These are phyloP conservation scores for Scutellaria barbata DNA, from an alignment of 257 asterid genomes.

Conservation along the genomic window DNA sequence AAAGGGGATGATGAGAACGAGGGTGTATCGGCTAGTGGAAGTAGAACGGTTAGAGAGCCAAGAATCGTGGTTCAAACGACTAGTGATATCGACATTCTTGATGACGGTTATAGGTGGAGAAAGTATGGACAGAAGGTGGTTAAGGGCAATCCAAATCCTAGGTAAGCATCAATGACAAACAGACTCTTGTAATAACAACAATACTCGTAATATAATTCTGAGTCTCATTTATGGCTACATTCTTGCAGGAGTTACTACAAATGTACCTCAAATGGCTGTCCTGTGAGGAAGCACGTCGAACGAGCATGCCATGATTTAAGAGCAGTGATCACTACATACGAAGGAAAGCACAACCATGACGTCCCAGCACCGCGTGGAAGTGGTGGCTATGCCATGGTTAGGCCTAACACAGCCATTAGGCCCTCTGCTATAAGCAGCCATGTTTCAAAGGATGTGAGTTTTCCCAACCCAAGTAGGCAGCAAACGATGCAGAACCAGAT, in stretches of 20 bases:
- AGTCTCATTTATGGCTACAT: too few species aligned
- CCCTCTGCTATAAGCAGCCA: conserved; percentile 51
- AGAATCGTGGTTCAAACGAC: conserved; percentile 89
- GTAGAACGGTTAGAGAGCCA: conserved; percentile 77
- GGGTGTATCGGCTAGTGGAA: conserved; percentile 65
- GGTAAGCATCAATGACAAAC: conserved; percentile 46
- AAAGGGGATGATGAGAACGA: conserved; percentile 73
- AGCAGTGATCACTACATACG: conserved; percentile 79
- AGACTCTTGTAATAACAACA: too few species aligned
- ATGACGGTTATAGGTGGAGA: conserved; percentile 96
- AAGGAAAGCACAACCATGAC: conserved; percentile 88
- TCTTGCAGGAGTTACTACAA: conserved; percentile 75
- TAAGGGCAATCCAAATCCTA: conserved; percentile 88
- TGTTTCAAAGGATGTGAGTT: conserved; percentile 37
- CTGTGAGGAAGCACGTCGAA: conserved; percentile 80
- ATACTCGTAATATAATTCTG: too few species aligned
- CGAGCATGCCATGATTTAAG: conserved; percentile 64
- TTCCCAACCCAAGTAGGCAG: conserved; percentile 37
- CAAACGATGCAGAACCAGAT: conserved; percentile 36
- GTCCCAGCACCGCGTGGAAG: conserved; percentile 70
- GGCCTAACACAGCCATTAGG: conserved; percentile 50
- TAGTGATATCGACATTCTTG: conserved; percentile 90
- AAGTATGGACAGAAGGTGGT: conserved; percentile 96
- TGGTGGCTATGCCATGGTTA: conserved; percentile 39
- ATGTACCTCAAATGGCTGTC: conserved; percentile 68